These are phyloP conservation scores for Pythium brachiatum DNA, from an alignment of 352 stramenopile genomes.

Conservation along the genomic window DNA sequence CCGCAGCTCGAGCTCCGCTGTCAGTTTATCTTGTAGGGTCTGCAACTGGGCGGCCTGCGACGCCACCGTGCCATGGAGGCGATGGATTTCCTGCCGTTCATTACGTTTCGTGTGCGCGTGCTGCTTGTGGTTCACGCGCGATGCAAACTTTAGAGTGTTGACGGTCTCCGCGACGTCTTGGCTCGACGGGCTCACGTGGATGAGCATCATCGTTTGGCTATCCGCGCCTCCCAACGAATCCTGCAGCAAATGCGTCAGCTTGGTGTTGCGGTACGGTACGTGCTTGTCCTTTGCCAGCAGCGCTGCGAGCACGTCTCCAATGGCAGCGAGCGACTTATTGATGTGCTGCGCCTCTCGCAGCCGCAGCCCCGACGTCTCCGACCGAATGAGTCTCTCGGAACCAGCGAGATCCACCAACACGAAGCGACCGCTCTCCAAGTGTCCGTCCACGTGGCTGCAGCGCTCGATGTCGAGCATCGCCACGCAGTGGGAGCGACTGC, in stretches of 20 bases:
- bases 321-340: conserved; percentile 74
- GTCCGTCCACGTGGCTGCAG: conserved; percentile 41
- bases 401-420: conserved; percentile 78
- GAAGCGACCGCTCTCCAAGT: conserved; percentile 42
- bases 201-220: conserved; percentile 52
- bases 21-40: conserved; percentile 64
- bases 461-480: conserved; percentile 55
- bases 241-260: conserved; percentile 83
- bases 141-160: conserved; percentile 78
- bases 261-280: conserved; percentile 82
- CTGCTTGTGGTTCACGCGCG: conserved; percentile 47
- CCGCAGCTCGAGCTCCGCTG: conserved; percentile 55
- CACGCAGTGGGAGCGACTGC: conserved; percentile 58
- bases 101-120: conserved; percentile 36
- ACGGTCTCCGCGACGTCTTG: conserved; percentile 65
- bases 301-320: conserved; percentile 69
- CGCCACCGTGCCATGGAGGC: conserved; percentile 59
- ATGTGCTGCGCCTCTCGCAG: conserved; percentile 77
- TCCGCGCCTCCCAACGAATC: conserved; percentile 51
- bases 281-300: conserved; percentile 77
- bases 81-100: conserved; percentile 59
- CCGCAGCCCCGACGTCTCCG: conserved; percentile 31
- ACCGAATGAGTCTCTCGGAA: conserved; percentile 65
- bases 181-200: conserved; percentile 57
- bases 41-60: conserved; percentile 66